Evolutionary conservation across 2,329 filamentous ascomycete genomes (phyloP).

Genomic region (Fusarium sp.): DNA sequence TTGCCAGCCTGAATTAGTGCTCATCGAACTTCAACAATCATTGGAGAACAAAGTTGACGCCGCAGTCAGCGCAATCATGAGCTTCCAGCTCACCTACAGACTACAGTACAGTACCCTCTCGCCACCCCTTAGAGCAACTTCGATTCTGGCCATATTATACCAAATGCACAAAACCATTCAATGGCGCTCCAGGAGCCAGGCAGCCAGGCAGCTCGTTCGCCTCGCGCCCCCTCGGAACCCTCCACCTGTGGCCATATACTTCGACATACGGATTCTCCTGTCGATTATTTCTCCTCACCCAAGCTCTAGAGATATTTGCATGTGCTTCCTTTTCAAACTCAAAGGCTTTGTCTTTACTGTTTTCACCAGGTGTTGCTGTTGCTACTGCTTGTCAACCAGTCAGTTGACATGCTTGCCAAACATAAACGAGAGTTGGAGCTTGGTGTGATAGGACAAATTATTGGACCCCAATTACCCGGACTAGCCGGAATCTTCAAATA

Average conservation of each 20-base stretch:
- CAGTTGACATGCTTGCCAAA: background rate
- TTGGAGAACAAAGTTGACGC: constrained; percentile 9
- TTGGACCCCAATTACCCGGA: background rate
- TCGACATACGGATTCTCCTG: background rate
- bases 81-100: background rate
- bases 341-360: background rate
- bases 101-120: background rate
- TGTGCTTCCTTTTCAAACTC: background rate
- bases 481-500: background rate
- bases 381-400: too few species aligned
- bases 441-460: background rate
- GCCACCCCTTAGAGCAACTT: background rate
- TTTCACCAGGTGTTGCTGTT: background rate
- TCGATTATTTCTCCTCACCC: background rate
- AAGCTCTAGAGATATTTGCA: background rate
- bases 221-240: background rate
- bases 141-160: background rate
- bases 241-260: background rate
- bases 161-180: background rate
- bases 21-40: background rate
- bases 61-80: background rate
- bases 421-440: background rate
- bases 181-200: background rate
- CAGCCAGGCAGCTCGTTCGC: background rate
- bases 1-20: background rate